Percentiles rank a stretch among this genome's conserved stretches.
Conservation (phyloP, 345 rosid species). For the Combretum micranthum region DNA sequence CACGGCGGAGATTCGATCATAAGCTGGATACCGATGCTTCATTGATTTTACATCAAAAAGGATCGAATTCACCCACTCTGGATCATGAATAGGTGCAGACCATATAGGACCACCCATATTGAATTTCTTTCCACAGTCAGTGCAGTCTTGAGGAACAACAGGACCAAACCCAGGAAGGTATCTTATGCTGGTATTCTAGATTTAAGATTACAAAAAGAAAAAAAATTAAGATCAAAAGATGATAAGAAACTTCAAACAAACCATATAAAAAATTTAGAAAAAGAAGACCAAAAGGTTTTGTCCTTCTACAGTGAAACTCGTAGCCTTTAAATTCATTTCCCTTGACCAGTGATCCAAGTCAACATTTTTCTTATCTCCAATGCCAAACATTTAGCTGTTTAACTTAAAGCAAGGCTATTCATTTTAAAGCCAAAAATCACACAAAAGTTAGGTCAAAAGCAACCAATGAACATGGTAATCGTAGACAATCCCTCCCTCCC, state of each 20-base stretch:
- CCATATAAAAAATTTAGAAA: not conserved
- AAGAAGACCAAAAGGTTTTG: too few species aligned
- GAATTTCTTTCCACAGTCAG: conserved; percentile 88
- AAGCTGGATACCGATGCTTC: conserved; percentile 88
- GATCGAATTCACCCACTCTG: conserved; percentile 73
- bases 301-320: too few species aligned
- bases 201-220: not conserved
- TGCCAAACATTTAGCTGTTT: too few species aligned
- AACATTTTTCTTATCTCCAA: too few species aligned
- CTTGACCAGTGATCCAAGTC: too few species aligned
- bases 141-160: conserved; percentile 83
- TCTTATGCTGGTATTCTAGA: conserved; percentile 74
- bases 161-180: conserved; percentile 96
- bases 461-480: too few species aligned
- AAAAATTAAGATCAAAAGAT: not conserved
- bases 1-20: conserved; percentile 74
- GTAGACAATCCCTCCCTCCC: too few species aligned
- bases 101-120: conserved; percentile 98
- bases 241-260: not conserved
- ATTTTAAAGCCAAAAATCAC: too few species aligned
- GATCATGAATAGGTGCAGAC: conserved; percentile 97
- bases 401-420: too few species aligned
- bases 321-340: too few species aligned
- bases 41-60: conserved; percentile 60
- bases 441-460: too few species aligned